Conservation (phyloP, 176 grass and related monocot species). For the Zoysia japonica region DNA sequence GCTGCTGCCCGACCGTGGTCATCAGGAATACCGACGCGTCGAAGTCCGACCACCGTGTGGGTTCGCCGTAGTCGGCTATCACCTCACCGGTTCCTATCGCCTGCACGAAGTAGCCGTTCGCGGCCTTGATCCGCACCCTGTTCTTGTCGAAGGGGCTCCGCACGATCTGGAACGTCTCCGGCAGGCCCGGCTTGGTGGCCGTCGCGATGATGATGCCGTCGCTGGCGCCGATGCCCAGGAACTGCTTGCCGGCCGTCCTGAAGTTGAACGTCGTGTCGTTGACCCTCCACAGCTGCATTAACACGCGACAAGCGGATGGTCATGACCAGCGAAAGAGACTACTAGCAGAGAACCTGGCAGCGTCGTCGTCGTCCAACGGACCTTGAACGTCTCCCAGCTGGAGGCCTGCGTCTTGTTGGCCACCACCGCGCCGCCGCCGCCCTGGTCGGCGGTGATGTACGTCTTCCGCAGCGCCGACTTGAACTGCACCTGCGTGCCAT, state of each 20-base stretch:
- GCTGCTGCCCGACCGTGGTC: not conserved
- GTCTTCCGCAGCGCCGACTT: constrained; percentile 44
- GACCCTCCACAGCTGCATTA: constrained; percentile 59
- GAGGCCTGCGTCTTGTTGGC: constrained; percentile 49
- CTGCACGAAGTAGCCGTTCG: constrained; percentile 51
- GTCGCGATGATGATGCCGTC: constrained; percentile 36
- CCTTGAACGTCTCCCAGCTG: constrained; percentile 71
- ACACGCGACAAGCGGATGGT: not conserved
- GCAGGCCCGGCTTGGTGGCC: constrained; percentile 28
- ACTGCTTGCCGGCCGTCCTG: constrained; percentile 40
- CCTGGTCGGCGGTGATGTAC: constrained; percentile 57
- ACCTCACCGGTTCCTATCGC: constrained; percentile 22
- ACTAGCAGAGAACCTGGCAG: not conserved
- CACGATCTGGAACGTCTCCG: constrained; percentile 58
- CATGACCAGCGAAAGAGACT: not conserved
- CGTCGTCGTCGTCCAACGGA: not conserved
- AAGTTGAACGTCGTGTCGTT: constrained; percentile 61
- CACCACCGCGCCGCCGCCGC: constrained; percentile 46
- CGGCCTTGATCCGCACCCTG: constrained; percentile 54
- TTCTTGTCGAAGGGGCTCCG: constrained; percentile 38
- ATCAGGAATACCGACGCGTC: constrained; percentile 41
- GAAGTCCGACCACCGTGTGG: constrained; percentile 35
- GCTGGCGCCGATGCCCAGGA: constrained; percentile 37
- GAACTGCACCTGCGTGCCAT: constrained; percentile 72
- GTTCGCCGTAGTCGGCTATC: constrained; percentile 21